A percentile compares a stretch with the other conserved stretches of the same genome.
These are phyloP conservation scores for Boletus sp. DNA, from an alignment of 1,284 basidiomycete genomes.

Conservation along the genomic window DNA sequence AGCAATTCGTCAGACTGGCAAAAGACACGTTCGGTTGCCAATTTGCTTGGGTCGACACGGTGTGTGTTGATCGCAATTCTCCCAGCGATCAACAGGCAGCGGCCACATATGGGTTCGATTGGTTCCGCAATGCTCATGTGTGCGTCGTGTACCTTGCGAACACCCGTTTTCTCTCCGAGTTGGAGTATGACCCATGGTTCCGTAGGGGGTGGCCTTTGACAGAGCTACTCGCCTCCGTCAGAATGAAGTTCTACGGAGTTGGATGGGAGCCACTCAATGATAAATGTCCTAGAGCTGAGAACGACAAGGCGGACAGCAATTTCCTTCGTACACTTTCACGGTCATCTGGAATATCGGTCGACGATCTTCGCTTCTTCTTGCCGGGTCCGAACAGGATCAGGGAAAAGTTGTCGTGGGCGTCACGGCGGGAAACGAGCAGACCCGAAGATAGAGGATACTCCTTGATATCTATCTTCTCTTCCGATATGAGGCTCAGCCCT, in stretches of 20 bases:
- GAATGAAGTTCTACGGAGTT: constrained; percentile 14
- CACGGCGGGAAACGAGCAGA: not conserved
- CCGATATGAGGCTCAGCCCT: not conserved
- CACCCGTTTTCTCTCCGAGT: not conserved
- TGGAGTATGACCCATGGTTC: constrained; percentile 1
- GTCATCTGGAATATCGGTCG: constrained; percentile 2
- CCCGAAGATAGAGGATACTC: constrained; percentile 8
- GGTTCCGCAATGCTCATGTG: constrained; percentile 1
- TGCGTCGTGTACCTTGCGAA: not conserved
- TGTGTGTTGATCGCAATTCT: not conserved
- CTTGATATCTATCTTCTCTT: constrained; percentile 10
- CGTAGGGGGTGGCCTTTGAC: constrained; percentile 5
- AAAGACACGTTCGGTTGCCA: not conserved
- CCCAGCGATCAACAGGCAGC: not conserved
- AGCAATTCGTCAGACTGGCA: not conserved
- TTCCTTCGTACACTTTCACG: constrained; percentile 5
- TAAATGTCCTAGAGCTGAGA: not conserved
- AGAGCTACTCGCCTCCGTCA: constrained; percentile 6
- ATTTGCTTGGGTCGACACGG: not conserved
- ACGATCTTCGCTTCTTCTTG: constrained; percentile 8
- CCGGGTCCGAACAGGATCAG: constrained; percentile 9
- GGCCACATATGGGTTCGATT: not conserved
- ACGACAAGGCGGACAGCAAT: constrained; percentile 9
- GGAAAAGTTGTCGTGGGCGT: constrained; percentile 10
- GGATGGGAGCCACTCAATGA: constrained; percentile 6